phyloP scores from a whole-genome alignment of 208 protist genomes.

The Crithidia fasciculata region DNA sequence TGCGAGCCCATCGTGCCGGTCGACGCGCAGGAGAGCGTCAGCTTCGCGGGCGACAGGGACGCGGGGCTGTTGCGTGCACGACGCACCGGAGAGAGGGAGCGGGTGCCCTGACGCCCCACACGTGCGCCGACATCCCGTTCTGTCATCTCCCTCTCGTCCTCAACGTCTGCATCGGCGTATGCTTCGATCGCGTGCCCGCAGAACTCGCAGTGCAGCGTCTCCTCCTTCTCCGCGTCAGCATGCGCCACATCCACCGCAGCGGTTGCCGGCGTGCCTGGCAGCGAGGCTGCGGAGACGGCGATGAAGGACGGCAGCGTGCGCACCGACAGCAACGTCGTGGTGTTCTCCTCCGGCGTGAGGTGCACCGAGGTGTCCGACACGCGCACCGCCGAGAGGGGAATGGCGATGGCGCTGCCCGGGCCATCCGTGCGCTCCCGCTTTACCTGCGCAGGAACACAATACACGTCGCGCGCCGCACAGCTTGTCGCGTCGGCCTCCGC shows the following conservation, averaged over 20 bases:
- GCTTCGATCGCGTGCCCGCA: background rate
- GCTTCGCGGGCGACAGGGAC: background rate
- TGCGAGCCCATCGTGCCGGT: background rate
- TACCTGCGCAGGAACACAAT: conserved; percentile 4
- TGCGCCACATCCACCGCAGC: background rate
- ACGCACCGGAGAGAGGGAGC: background rate
- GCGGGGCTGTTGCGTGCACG: background rate
- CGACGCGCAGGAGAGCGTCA: background rate
- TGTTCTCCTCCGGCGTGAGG: background rate
- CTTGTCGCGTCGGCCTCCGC: background rate
- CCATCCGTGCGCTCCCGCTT: background rate
- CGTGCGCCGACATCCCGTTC: background rate
- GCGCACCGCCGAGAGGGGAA: background rate
- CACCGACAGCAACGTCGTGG: background rate
- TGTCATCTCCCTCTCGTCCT: background rate
- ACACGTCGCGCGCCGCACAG: background rate
- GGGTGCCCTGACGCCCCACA: background rate
- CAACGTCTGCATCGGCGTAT: background rate
- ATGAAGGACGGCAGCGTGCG: conserved; percentile 1
- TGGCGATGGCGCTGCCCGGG: background rate
- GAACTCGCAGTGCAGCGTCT: conserved; percentile 7
- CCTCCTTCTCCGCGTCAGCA: background rate
- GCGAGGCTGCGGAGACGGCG: background rate
- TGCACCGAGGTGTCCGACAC: background rate
- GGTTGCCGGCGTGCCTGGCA: background rate